Evolutionary conservation across 805 yeast genomes (phyloP).

Genomic region (Wickerhamiella occidentalis): DNA sequence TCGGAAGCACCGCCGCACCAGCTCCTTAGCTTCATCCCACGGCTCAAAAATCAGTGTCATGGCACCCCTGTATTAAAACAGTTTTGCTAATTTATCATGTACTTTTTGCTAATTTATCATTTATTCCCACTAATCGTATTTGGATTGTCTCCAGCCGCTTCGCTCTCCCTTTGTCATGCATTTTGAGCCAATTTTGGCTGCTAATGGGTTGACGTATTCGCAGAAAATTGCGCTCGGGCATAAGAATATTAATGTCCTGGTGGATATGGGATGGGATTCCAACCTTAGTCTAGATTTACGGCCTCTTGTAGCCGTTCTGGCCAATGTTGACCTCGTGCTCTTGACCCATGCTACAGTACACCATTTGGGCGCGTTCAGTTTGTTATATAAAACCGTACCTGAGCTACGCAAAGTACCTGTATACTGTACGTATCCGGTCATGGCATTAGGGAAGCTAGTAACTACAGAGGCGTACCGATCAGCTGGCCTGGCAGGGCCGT

Average conservation of each 20-base stretch:
- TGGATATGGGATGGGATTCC: slow-evolving; percentile 34
- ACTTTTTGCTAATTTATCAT: neutral
- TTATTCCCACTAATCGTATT: too few species aligned
- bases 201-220: slow-evolving; percentile 22
- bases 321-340: slow-evolving; percentile 51
- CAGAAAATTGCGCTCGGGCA: slow-evolving; percentile 26
- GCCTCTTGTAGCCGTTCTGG: slow-evolving; percentile 30
- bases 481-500: slow-evolving; percentile 64
- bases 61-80: neutral
- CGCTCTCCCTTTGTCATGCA: slow-evolving; percentile 27
- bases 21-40: neutral
- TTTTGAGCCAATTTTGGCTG: slow-evolving; percentile 23
- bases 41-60: neutral
- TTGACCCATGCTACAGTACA: slow-evolving; percentile 80
- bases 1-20: neutral
- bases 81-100: neutral
- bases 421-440: slow-evolving; percentile 82
- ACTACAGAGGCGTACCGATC: slow-evolving; percentile 74
- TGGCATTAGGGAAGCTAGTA: slow-evolving; percentile 72
- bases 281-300: slow-evolving; percentile 17
- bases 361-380: slow-evolving; percentile 67
- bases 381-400: slow-evolving; percentile 46
- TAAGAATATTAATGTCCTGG: slow-evolving; percentile 24
- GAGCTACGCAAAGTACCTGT: slow-evolving; percentile 54
- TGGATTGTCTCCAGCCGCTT: too few species aligned